These are phyloP conservation scores for Yamadazyma trypodendri DNA, from an alignment of 1,139 yeast genomes.

Conservation along the genomic window DNA sequence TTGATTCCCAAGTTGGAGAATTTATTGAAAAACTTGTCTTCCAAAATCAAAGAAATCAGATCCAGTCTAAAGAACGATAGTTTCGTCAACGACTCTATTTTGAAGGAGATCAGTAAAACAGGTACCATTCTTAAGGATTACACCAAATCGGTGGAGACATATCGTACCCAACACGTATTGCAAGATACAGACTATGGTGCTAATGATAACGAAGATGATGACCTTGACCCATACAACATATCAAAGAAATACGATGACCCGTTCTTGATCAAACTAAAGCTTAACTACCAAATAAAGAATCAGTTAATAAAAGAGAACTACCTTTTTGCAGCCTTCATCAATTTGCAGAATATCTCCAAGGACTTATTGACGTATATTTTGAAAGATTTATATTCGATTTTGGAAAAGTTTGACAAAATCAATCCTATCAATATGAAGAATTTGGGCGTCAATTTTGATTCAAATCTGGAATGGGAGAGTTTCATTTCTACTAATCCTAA, in stretches of 20 bases:
- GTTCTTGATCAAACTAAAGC: conserved; percentile 38
- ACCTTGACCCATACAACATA: conserved; percentile 18
- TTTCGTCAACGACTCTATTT: conserved; percentile 37
- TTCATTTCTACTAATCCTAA: conserved; percentile 36
- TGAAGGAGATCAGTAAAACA: conserved; percentile 41
- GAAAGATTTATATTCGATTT: conserved; percentile 34
- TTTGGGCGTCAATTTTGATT: conserved; percentile 19
- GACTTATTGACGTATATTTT: conserved; percentile 40
- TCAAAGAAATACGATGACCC: conserved; percentile 36
- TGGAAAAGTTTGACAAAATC: conserved; percentile 36
- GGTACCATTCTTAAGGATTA: conserved; percentile 36
- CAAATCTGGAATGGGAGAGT: conserved; percentile 38
- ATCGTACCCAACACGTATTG: conserved; percentile 24
- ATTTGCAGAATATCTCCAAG: conserved; percentile 44
- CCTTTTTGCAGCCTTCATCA: conserved; percentile 43
- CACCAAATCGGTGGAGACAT: conserved; percentile 34
- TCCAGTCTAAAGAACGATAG: conserved; percentile 43
- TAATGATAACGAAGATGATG: conserved; percentile 23
- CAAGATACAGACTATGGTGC: conserved; percentile 20
- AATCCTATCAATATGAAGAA: conserved; percentile 18
- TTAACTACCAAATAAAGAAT: conserved; percentile 43
- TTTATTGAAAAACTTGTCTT: conserved; percentile 35
- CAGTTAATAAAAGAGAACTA: conserved; percentile 46
- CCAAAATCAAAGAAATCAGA: conserved; percentile 45
- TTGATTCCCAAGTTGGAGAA: conserved; percentile 41